Evolutionary conservation across 345 rosid genomes (phyloP), one percentile per base, ranked within the genome.

Genomic region (Salix caprea): DNA sequence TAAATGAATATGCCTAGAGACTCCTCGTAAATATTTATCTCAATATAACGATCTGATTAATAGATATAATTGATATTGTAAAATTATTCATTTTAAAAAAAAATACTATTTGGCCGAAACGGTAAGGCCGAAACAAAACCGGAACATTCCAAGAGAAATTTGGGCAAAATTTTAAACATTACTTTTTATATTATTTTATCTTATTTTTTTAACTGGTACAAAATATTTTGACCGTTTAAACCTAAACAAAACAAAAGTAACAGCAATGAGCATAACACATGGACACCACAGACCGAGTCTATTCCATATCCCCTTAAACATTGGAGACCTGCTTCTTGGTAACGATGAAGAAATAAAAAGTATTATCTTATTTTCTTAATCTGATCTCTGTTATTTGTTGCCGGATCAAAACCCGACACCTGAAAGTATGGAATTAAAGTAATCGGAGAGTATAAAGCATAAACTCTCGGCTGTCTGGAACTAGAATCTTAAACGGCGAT

Each of bases 71-170:
- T 3, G 1, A 32, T 32, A 32, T 32, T 32, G 4, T 32, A 32
- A 32, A 32, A 32, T 4, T 3, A 32, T 32, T 32, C 0, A 3
- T 30, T 30, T 30, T 2, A n/a, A n/a, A n/a, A 32, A 32, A 32
- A 32, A 32, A 32, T 3, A 32, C 0, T 32, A 32, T 32, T 32
- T 32, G 5, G 0, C 34, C 0, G 0, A 32, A 4, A 3, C 34
- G 0, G 2, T 3, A 32, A 3, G 4, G 0, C 0, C 34, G 0
- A 4, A 4, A 32, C 5, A 32, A 32, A 32, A 32, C 0, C 0
- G 5, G 34, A 32, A 32, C 0, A 4, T 32, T 32, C 4, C 5
- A 0, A 0, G 0, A 32, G 0, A 32, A 32, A 32, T 32, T 32
- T 32, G 0, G 0, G 0, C 5, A 32, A 32, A 32, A 32, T 32